Base-by-base conservation (phyloP, 495 filamentous ascomycete genomes). In the Elaphomyces granulatus region DNA sequence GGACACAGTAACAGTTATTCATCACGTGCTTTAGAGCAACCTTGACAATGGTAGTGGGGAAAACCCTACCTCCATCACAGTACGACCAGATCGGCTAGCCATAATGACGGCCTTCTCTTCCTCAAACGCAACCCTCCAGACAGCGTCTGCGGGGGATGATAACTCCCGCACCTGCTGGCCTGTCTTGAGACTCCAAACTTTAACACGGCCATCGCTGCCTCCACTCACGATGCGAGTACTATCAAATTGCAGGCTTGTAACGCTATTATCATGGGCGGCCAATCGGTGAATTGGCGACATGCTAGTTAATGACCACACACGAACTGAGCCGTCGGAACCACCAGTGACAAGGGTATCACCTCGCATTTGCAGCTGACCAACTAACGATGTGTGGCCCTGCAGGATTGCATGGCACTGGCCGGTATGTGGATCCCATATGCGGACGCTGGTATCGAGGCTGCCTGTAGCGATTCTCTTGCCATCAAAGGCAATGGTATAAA, bases 401-500 rank as follows among this genome's bases (percentile, higher is more conserved):
- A 98, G 72, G 42, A 95, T 81, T n/a, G 86, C 86, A 46, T 85
- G 75, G 47, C 84, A 87, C 53, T 80, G 74, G 33, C 88, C 92
- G 50, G 84, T 83, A 16, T 72, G 70, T 18, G 88, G 87, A 64
- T 96, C 86, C 90, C 90, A 98, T 46, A 98, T 87, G 46, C 90
- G 70, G 19, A 98, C 92, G 53, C 85, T 94, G 1, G 90, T 98
- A 58, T 98, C 90, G 43, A 98, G 67, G 56, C 87, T 95, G 18
- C 90, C 90, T 1, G 90, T 98, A n/a, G 88, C 88, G 35, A 98
- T 88, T 38, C 86, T 72, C 36, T 72, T 71, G 15, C 90, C 90
- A 54, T 98, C 90, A 56, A 94, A 98, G 0, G 90, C 88, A 51
- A 98, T 93, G 8, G 90, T 92, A 52, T 98, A 98, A 40, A 98